A percentile compares a stretch with the other conserved stretches of the same genome.
phyloP scores from a whole-genome alignment of 768 basidiomycete species.

The Ramaria sp. region DNA sequence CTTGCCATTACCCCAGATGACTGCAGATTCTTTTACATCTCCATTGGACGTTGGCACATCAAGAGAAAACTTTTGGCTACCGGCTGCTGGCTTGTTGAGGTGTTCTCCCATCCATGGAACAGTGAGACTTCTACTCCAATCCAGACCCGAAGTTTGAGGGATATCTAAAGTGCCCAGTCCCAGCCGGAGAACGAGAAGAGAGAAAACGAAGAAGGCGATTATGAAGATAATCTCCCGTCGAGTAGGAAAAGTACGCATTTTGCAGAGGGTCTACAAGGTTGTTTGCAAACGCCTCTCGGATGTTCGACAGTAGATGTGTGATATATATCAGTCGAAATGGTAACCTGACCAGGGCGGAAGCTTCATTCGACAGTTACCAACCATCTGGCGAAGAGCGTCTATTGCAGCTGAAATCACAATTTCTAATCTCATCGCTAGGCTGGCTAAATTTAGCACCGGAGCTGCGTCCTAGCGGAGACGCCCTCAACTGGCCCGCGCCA shows the following conservation, averaged over 20 bases:
- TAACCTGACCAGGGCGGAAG: too few species aligned
- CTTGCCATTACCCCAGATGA: slow-evolving; percentile 27
- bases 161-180: slow-evolving; percentile 10
- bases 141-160: slow-evolving; percentile 13
- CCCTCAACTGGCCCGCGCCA: too few species aligned
- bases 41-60: slow-evolving; percentile 16
- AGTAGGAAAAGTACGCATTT: slow-evolving; percentile 28
- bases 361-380: not conserved
- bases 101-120: not conserved
- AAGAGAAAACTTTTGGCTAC: not conserved
- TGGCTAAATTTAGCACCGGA: too few species aligned
- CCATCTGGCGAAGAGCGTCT: not conserved
- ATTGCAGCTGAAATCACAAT: not conserved
- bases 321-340: too few species aligned
- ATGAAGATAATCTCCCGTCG: slow-evolving; percentile 45
- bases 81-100: slow-evolving; percentile 8
- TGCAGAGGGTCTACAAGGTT: not conserved
- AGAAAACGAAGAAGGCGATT: slow-evolving; percentile 32
- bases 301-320: too few species aligned
- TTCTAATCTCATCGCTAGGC: too few species aligned
- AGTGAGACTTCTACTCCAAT: slow-evolving; percentile 10
- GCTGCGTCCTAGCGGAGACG: too few species aligned
- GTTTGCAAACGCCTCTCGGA: too few species aligned
- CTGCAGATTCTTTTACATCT: slow-evolving; percentile 8
- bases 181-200: slow-evolving; percentile 36